Base-by-base conservation (phyloP, 2,329 filamentous ascomycete genomes). In the Microsporum audouinii region DNA sequence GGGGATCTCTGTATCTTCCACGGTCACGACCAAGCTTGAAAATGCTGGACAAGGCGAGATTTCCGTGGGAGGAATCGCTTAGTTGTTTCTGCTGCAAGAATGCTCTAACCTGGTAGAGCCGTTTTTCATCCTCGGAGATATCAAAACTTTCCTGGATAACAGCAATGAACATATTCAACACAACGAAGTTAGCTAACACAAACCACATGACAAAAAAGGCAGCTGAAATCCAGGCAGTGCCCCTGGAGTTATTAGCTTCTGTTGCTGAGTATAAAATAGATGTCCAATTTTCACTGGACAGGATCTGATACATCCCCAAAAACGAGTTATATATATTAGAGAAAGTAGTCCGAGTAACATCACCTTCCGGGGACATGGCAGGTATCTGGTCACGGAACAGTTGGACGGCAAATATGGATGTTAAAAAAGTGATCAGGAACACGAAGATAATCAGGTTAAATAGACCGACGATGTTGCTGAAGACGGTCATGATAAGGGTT, bases 91-190 rank as follows among this genome's bases (percentile, higher is more conserved):
- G 86, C 70, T 95, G 89, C 51, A 99, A 78, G 68, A 97, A 99
- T 1, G 92, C 89, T 69, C 91, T 92, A 63, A 99, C 91, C 75
- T 99, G 95, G 71, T 97, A 90, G 64, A 97, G 77, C 23, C 95
- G 90, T 76, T 99, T 99, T 73, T 97, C 91, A 71, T 99, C 95
- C 72, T 99, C 94, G 2, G 91, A 95, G 31, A 99, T 91, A 75
- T 99, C 94, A 71, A 99, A 99, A 70, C 96, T 99, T 71, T 99
- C 94, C 73, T 99, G 94, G 66, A 99, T 99, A 76, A 99, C 94
- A 80, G 94, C 94, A 88, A 99, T 97, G 79, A 99, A 99, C 94
- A 99, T 99, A 71, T 97, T 99, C 77, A 99, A 78, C 64, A 97
- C 83, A 76, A 99, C 95, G 71, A 97, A 92, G 73, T 95, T 96